phyloP scores from a whole-genome alignment of 1,139 yeast genomes.

The Hyphopichia fennica region DNA sequence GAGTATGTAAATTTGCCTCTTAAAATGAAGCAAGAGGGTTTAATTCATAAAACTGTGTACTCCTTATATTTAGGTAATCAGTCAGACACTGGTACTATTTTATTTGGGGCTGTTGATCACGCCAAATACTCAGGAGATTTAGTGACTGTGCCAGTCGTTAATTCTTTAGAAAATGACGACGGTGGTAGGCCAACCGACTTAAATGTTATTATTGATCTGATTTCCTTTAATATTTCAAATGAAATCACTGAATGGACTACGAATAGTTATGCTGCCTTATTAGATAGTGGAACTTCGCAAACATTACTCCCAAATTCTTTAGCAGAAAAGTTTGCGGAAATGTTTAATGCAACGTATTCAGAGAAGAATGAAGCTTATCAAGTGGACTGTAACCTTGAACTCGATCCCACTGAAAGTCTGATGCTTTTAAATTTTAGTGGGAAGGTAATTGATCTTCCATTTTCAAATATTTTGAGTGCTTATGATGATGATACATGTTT shows the following conservation, averaged over 20 bases:
- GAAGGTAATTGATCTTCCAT: slow-evolving; percentile 36
- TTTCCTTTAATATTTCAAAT: slow-evolving; percentile 14
- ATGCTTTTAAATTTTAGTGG: slow-evolving; percentile 46
- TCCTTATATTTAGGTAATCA: slow-evolving; percentile 31
- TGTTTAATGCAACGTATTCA: slow-evolving; percentile 26
- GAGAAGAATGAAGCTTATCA: slow-evolving; percentile 21
- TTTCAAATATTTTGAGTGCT: slow-evolving; percentile 23
- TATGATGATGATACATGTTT: slow-evolving; percentile 21
- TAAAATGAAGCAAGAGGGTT: slow-evolving; percentile 36
- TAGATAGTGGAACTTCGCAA: slow-evolving; percentile 47
- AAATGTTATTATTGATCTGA: slow-evolving; percentile 23
- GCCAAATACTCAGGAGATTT: slow-evolving; percentile 44
- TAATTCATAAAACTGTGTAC: slow-evolving; percentile 51
- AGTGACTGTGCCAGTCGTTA: slow-evolving; percentile 29
- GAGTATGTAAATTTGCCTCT: slow-evolving; percentile 32
- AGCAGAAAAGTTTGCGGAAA: slow-evolving; percentile 23
- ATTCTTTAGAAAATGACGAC: slow-evolving; percentile 15
- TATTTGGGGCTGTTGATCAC: slow-evolving; percentile 54
- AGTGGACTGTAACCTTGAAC: slow-evolving; percentile 19
- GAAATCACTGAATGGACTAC: slow-evolving; percentile 13
- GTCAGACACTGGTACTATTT: slow-evolving; percentile 31
- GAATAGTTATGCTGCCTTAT: slow-evolving; percentile 28
- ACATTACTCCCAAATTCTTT: slow-evolving; percentile 31
- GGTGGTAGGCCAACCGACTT: slow-evolving; percentile 24
- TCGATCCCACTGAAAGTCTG: slow-evolving; percentile 18